These are phyloP conservation scores for Fusarium pininemorale DNA, from an alignment of 2,329 filamentous ascomycete species.

Conservation along the genomic window DNA sequence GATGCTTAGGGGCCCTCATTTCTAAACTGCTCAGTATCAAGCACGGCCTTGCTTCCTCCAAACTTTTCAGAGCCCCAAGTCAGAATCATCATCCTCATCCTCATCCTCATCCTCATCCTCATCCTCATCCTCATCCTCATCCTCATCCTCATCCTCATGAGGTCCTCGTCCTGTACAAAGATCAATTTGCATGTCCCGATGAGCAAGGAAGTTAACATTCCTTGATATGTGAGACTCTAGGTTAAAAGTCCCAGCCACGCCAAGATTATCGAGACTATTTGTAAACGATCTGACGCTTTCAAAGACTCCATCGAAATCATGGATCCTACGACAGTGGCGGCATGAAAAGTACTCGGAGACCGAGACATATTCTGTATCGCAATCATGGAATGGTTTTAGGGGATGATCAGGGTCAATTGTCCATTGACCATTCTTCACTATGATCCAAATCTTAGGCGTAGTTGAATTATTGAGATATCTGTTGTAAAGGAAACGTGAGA, in stretches of 20 bases:
- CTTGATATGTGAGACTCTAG: rapidly evolving
- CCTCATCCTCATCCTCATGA: too few species aligned
- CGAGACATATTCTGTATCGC: neutral
- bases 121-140: too few species aligned
- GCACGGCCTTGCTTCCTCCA: neutral
- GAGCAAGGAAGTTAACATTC: neutral
- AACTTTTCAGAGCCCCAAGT: neutral
- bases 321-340: neutral
- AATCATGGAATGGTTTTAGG: neutral
- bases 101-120: rapidly evolving
- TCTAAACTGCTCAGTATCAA: neutral
- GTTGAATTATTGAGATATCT: rapidly evolving
- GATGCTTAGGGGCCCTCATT: neutral
- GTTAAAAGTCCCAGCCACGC: too few species aligned
- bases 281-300: rapidly evolving
- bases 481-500: neutral
- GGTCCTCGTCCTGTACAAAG: neutral
- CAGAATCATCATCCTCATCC: neutral
- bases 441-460: neutral
- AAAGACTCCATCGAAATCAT: neutral
- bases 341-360: rapidly evolving
- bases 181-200: neutral
- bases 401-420: rapidly evolving
- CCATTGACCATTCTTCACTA: neutral
- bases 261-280: rapidly evolving